These are phyloP conservation scores for Backusella psychrophila DNA, from an alignment of 192 early-diverging fungal species.

Conservation along the genomic window DNA sequence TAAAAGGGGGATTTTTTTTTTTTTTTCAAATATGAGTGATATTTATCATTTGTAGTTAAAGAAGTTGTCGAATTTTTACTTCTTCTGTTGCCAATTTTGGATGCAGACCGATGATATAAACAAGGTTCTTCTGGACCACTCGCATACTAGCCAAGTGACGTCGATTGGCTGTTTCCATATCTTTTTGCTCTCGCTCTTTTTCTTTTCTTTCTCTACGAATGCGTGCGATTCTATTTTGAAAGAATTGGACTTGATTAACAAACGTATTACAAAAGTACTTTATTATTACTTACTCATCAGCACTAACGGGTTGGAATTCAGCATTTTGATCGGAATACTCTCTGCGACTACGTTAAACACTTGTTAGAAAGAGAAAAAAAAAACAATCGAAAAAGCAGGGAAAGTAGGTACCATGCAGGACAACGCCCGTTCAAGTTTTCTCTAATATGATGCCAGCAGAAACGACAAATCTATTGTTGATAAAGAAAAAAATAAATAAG, in stretches of 20 bases:
- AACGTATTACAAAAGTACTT: too few species aligned
- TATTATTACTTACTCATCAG: slow-evolving; percentile 66
- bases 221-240: slow-evolving; percentile 43
- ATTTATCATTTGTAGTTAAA: background rate
- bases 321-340: slow-evolving; percentile 88
- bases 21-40: background rate
- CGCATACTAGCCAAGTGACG: slow-evolving; percentile 84
- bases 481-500: background rate
- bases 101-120: slow-evolving; percentile 95
- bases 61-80: slow-evolving; percentile 36
- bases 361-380: background rate
- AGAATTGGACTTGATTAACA: background rate
- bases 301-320: slow-evolving; percentile 84
- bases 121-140: slow-evolving; percentile 96
- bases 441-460: slow-evolving; percentile 98
- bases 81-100: slow-evolving; percentile 87
- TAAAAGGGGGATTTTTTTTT: background rate
- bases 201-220: slow-evolving; percentile 76
- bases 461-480: slow-evolving; percentile 87
- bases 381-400: background rate
- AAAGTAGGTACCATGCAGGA: slow-evolving; percentile 71
- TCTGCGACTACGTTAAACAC: slow-evolving; percentile 58
- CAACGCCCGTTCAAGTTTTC: slow-evolving; percentile 89
- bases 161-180: slow-evolving; percentile 77
- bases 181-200: slow-evolving; percentile 90